Conservation (phyloP, 2,329 filamentous ascomycete genomes). For the Talaromyces atroroseus region DNA sequence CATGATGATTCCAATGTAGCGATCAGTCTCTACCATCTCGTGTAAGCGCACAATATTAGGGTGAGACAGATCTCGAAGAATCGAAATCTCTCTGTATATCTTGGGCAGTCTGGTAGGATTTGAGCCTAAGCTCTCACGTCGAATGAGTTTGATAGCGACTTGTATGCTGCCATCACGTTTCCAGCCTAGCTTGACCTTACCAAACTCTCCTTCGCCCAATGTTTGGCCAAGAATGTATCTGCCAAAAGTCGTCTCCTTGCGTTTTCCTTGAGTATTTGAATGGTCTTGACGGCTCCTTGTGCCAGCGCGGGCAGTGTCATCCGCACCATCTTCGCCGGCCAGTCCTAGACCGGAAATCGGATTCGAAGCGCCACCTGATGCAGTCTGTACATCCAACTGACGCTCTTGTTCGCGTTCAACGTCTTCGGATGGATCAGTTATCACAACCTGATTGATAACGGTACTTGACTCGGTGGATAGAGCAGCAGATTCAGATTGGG, state of each 20-base stretch:
- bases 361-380: constrained; percentile 41
- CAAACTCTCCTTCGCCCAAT: constrained; percentile 95
- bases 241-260: constrained; percentile 83
- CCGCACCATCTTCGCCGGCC: constrained; percentile 47
- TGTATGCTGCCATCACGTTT: constrained; percentile 89
- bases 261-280: constrained; percentile 43
- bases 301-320: constrained; percentile 34
- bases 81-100: constrained; percentile 94
- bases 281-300: constrained; percentile 53
- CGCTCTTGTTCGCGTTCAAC: constrained; percentile 66
- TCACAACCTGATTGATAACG: constrained; percentile 69
- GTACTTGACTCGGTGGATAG: constrained; percentile 72
- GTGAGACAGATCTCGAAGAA: constrained; percentile 79
- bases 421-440: constrained; percentile 70
- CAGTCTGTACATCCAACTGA: constrained; percentile 52
- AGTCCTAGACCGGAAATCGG: constrained; percentile 46
- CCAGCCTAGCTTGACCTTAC: constrained; percentile 98
- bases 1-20: constrained; percentile 95
- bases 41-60: constrained; percentile 95
- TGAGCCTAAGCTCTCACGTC: constrained; percentile 79
- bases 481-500: constrained; percentile 53
- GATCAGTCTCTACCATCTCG: constrained; percentile 97
- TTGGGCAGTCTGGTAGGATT: constrained; percentile 89
- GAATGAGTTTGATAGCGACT: constrained; percentile 97
- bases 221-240: constrained; percentile 95